Evolutionary conservation across 2,329 filamentous ascomycete species (phyloP).

Genomic region (Thermochaetoides dissita): DNA sequence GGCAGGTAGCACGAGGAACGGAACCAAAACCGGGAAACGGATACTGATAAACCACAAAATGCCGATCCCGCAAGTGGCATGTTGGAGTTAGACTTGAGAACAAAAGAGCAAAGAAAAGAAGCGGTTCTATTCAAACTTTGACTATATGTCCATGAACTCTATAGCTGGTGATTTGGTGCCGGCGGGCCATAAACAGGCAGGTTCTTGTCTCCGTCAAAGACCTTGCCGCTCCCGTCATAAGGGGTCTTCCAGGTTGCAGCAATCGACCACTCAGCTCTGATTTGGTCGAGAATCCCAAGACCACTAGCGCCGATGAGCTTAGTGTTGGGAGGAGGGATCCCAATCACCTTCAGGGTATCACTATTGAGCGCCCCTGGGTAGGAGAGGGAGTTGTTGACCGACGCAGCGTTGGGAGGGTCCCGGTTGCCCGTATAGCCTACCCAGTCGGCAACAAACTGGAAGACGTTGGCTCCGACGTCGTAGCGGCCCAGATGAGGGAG

Average conservation of each 20-base stretch:
- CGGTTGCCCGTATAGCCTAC: constrained; percentile 17
- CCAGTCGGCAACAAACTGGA: constrained; percentile 15
- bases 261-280: constrained; percentile 14
- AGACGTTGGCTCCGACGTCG: constrained; percentile 23
- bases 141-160: no score
- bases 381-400: constrained; percentile 26
- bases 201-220: constrained; percentile 27
- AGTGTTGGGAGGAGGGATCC: constrained; percentile 28
- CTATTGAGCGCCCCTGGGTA: constrained; percentile 29
- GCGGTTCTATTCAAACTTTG: no score
- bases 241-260: constrained; percentile 22
- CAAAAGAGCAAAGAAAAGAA: no score
- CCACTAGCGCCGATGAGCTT: constrained; percentile 30
- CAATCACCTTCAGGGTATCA: constrained; percentile 18
- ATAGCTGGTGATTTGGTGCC: no score
- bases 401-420: constrained; percentile 22
- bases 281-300: constrained; percentile 23
- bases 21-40: no score
- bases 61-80: no score
- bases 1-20: no score
- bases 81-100: no score
- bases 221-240: constrained; percentile 31
- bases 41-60: no score
- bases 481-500: constrained; percentile 29
- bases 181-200: constrained; percentile 26